Conservation (phyloP, 202 grass and related monocot species). For the Bolboschoenoplectus hybrid region DNA sequence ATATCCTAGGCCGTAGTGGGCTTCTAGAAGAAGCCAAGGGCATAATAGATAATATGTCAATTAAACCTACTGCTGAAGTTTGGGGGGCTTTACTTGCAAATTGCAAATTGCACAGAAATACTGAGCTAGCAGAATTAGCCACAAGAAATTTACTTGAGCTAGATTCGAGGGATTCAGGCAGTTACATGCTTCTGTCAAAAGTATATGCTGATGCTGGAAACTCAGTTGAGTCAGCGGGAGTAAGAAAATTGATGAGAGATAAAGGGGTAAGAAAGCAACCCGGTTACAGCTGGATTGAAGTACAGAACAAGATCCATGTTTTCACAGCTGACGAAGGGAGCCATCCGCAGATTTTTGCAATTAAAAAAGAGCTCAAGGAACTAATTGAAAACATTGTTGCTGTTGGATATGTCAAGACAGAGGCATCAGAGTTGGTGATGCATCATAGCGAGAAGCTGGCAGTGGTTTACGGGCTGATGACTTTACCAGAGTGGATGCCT, state of each 20-base stretch:
- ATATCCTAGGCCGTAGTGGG: constrained; percentile 81
- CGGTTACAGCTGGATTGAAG: constrained; percentile 89
- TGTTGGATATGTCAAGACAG: constrained; percentile 58
- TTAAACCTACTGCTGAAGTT: constrained; percentile 75
- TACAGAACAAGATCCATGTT: constrained; percentile 71
- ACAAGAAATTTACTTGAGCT: constrained; percentile 72
- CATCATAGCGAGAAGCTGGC: constrained; percentile 90
- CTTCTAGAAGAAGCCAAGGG: constrained; percentile 73
- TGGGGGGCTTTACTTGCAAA: constrained; percentile 89
- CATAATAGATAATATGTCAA: constrained; percentile 75
- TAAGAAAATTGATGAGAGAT: constrained; percentile 88
- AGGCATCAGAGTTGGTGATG: constrained; percentile 43
- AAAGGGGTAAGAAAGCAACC: constrained; percentile 85
- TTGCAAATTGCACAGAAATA: constrained; percentile 70
- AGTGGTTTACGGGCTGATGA: constrained; percentile 80
- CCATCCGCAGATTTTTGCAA: constrained; percentile 64
- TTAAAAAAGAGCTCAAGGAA: constrained; percentile 62
- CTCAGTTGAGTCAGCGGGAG: constrained; percentile 67
- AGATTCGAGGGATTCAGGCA: constrained; percentile 76
- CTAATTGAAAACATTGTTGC: constrained; percentile 61
- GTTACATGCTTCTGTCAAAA: constrained; percentile 84
- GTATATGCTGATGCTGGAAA: constrained; percentile 78
- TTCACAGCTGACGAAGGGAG: constrained; percentile 79
- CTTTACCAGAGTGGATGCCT: constrained; percentile 68
- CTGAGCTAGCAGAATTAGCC: constrained; percentile 72